Conservation (phyloP, 225 moss, liverwort and hornwort species). For the Neckera pumila region DNA sequence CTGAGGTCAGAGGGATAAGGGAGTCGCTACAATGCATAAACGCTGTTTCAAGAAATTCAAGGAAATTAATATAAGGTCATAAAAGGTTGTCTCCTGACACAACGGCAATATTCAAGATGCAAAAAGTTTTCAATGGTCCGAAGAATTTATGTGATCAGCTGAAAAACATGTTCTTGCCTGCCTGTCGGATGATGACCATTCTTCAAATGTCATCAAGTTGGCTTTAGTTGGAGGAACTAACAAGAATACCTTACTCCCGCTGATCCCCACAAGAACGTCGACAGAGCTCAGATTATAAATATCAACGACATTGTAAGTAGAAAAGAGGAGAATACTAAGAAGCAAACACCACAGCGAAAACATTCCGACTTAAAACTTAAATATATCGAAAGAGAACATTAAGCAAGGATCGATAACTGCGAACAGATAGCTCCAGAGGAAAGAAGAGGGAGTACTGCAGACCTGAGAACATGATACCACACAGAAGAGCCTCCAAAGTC, state of each 20-base stretch:
- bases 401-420: neutral
- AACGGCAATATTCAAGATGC: neutral
- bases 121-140: neutral
- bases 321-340: neutral
- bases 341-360: neutral
- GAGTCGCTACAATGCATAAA: neutral
- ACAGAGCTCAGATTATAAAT: neutral
- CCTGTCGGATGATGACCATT: slow-evolving; percentile 70
- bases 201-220: slow-evolving; percentile 73
- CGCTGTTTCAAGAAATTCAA: neutral
- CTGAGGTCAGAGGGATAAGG: neutral
- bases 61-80: neutral
- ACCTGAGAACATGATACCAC: slow-evolving; percentile 78
- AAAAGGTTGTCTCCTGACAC: neutral
- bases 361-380: neutral
- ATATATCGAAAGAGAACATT: neutral
- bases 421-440: neutral
- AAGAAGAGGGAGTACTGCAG: neutral
- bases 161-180: slow-evolving; percentile 19
- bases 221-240: slow-evolving; percentile 56
- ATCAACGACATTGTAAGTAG: neutral
- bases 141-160: neutral
- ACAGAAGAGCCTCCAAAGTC: slow-evolving; percentile 78
- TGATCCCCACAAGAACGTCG: neutral
- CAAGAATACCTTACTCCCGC: slow-evolving; percentile 66